A percentile compares a stretch with the other conserved stretches of the same genome.
phyloP scores from a whole-genome alignment of 805 yeast genomes.

The Saccharomycopsis vini region DNA sequence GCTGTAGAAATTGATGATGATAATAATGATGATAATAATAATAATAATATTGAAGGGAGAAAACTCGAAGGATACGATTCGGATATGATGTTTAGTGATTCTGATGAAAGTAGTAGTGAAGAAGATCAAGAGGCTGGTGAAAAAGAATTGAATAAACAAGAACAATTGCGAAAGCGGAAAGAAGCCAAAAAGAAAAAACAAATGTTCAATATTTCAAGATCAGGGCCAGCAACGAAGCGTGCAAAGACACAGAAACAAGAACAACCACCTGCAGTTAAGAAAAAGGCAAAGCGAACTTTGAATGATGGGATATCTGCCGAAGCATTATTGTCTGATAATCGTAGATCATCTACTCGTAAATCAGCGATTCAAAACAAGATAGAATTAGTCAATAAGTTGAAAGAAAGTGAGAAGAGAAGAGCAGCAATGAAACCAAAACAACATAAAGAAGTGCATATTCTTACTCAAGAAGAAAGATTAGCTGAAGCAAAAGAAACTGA shows the following conservation, averaged over 20 bases:
- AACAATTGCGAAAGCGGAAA: conserved; percentile 24
- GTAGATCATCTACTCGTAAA: conserved; percentile 70
- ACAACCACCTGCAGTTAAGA: conserved; percentile 19
- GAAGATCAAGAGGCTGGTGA: conserved; percentile 23
- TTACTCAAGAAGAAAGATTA: conserved; percentile 64
- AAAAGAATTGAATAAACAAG: conserved; percentile 35
- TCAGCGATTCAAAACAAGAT: conserved; percentile 74
- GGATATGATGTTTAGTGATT: conserved; percentile 17
- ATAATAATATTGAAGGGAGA: not conserved
- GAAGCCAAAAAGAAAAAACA: conserved; percentile 25
- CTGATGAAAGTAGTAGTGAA: conserved; percentile 27
- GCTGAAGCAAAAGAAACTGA: conserved; percentile 88
- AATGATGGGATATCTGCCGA: conserved; percentile 29
- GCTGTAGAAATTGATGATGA: not conserved
- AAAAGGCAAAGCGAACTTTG: conserved; percentile 26
- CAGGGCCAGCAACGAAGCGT: not conserved
- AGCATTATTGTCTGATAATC: conserved; percentile 38
- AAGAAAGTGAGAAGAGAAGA: conserved; percentile 58
- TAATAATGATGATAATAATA: not conserved
- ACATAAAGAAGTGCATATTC: conserved; percentile 22
- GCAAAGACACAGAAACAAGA: not conserved
- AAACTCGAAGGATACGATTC: conserved; percentile 9
- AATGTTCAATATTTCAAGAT: conserved; percentile 30
- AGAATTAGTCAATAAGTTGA: conserved; percentile 66
- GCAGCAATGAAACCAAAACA: conserved; percentile 30